Conservation (phyloP, 163 green algal genomes). For the Chlamydomonas reinhardtii region DNA sequence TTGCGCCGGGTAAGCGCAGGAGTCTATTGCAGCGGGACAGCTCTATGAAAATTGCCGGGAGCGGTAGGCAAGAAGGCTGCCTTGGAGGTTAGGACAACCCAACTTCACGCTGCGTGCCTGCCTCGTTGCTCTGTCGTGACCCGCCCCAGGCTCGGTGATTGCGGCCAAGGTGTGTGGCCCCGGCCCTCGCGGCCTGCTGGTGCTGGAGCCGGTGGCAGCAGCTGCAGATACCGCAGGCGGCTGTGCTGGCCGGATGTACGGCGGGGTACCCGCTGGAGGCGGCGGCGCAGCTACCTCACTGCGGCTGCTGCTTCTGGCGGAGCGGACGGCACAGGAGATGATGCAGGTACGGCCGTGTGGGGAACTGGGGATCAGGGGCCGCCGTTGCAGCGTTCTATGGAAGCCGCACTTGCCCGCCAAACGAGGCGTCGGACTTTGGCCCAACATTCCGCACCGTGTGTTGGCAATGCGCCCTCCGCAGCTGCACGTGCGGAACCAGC, state of each 20-base stretch:
- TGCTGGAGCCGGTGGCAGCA: slow-evolving; percentile 17
- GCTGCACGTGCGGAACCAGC: slow-evolving; percentile 50
- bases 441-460: too few species aligned
- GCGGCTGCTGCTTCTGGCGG: slow-evolving; percentile 55
- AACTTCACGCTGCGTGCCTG: background rate
- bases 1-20: too few species aligned
- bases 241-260: too few species aligned
- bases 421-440: too few species aligned
- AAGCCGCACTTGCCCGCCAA: background rate
- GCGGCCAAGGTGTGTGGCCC: slow-evolving; percentile 7
- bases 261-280: background rate
- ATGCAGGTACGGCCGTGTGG: slow-evolving; percentile 39
- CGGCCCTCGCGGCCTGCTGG: slow-evolving; percentile 1
- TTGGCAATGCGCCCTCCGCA: background rate
- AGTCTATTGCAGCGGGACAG: background rate
- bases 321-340: slow-evolving; percentile 61
- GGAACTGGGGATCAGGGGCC: too few species aligned
- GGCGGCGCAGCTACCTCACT: background rate
- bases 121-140: background rate
- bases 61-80: too few species aligned
- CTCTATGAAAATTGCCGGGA: too few species aligned
- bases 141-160: slow-evolving; percentile 10
- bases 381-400: background rate
- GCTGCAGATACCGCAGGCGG: background rate
- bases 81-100: too few species aligned